These are phyloP conservation scores for Paramecium sexaurelia DNA, from an alignment of 73 alveolate species.

Conservation along the genomic window DNA sequence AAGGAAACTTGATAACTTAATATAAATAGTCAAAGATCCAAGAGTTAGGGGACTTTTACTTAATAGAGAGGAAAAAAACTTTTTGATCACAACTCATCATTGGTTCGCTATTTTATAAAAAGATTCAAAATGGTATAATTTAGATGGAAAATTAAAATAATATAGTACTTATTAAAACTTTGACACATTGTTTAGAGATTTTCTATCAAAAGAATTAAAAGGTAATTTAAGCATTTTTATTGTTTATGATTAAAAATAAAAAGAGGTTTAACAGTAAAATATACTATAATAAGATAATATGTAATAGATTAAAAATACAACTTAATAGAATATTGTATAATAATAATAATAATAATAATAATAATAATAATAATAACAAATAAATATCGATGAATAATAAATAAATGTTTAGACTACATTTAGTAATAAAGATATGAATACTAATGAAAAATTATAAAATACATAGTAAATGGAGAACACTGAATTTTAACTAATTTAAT, in stretches of 20 bases:
- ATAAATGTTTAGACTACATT: no score
- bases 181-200: not conserved
- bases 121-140: not conserved
- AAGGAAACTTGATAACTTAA: not conserved
- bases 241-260: not conserved
- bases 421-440: no score
- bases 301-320: no score
- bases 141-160: not conserved
- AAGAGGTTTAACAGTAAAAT: no score
- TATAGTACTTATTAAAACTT: not conserved
- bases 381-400: no score
- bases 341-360: no score
- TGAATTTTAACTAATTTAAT: no score
- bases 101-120: not conserved
- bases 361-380: no score
- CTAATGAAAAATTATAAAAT: no score
- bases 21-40: not conserved
- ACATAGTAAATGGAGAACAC: no score
- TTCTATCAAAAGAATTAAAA: not conserved
- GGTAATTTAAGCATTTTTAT: not conserved
- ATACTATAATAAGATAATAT: no score
- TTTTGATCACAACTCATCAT: not conserved
- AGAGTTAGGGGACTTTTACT: not conserved
- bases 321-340: no score
- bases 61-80: not conserved